Base-by-base conservation (phyloP, 2,329 filamentous ascomycete species). In the Zasmidium angulare region DNA sequence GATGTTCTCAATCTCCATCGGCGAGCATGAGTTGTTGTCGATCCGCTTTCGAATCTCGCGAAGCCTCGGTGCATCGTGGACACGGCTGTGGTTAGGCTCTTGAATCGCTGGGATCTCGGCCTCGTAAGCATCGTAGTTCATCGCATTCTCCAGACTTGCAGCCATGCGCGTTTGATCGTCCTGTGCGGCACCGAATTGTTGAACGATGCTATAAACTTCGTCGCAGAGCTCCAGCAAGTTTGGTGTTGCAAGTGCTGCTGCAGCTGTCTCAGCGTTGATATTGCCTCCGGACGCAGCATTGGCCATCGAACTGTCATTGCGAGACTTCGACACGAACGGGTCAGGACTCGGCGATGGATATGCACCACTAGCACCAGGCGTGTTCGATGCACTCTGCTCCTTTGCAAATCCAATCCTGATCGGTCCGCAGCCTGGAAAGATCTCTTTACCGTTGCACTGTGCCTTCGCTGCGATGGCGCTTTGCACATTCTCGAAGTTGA, bases 401-500 rank as follows among this genome's bases (percentile, higher is more conserved):
- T 99, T 99, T 36, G 95, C 95, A 76, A 96, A 99, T 70, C 96
- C 96, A 74, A 99, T 98, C 54, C 93, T 86, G 59, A 98, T 91
- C 17, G 93, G 92, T 1, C 95, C 95, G 59, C 93, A 93, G 56
- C 95, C 95, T 9, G 95, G 95, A 80, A 99, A 99, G 61, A 99
- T 97, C 75, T 99, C 95, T 76, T 96, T 97, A 69, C 92, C 92
- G 70, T 98, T 98, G 77, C 96, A 87, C 72, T 88, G 84, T 14
- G 87, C 87, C 74, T 93, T 96, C 17, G 95, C 95, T 61, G 91
- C 87, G 43, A 97, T 88, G 57, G 95, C 95, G 72, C 91, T 96
- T 65, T 98, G 93, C 26, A 95, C 79, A 60, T 86, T 88, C 76
- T 98, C 92, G 71, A 96, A 99, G 76, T 99, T 99, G 72, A 99